phyloP scores from a whole-genome alignment of 202 grass and related monocot species.

The Zizania palustris region DNA sequence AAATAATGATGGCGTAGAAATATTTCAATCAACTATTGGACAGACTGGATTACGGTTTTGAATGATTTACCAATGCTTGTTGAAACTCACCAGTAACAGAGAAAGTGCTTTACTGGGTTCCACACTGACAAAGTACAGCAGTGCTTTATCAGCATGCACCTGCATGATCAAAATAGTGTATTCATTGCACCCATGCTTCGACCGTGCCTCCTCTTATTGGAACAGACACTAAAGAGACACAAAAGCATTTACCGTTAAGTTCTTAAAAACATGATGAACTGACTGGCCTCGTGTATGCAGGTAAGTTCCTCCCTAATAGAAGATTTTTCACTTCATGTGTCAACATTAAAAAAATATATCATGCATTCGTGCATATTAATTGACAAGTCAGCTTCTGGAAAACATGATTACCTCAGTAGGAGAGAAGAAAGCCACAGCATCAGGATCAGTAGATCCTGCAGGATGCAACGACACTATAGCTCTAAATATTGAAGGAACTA shows the following conservation, averaged over 20 bases:
- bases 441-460: constrained; percentile 82
- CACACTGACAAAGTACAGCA: constrained; percentile 84
- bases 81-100: constrained; percentile 63
- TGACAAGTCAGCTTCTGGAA: constrained; percentile 32
- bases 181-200: constrained; percentile 22
- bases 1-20: background rate
- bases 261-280: constrained; percentile 85
- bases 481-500: constrained; percentile 89
- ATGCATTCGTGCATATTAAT: constrained; percentile 5
- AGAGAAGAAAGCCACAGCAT: constrained; percentile 92
- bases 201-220: constrained; percentile 12
- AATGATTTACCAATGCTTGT: constrained; percentile 22
- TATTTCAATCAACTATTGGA: background rate
- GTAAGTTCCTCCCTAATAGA: constrained; percentile 79
- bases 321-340: constrained; percentile 28
- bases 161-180: constrained; percentile 44
- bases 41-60: background rate
- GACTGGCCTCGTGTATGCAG: constrained; percentile 82
- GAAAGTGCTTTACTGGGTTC: constrained; percentile 67
- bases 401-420: constrained; percentile 67
- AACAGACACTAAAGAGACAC: constrained; percentile 1
- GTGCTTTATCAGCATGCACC: constrained; percentile 87
- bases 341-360: constrained; percentile 26
- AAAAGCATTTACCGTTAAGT: constrained; percentile 66
- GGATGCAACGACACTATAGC: constrained; percentile 93